Evolutionary conservation across 2,329 filamentous ascomycete genomes (phyloP), one percentile per base, ranked within the genome.

Genomic region (Orbilia javanica): DNA sequence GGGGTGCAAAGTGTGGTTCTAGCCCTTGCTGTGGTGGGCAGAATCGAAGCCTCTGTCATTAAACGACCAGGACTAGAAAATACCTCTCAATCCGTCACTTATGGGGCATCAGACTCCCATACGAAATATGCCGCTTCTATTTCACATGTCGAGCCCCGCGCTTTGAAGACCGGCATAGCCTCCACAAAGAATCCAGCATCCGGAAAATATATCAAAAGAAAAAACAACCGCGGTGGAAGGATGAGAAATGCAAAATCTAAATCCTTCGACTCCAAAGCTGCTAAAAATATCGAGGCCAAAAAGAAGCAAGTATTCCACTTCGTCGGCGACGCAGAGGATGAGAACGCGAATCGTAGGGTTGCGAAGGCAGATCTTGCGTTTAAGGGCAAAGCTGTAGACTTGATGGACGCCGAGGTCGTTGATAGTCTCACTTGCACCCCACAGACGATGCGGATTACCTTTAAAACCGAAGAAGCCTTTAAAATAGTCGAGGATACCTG

Each of bases 221-320:
- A 55, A 11, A 55, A 55, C 18, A 55, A 53, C 46, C 62, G 42
- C 11, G 64, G 29, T 18, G 64, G 64, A 2, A 4, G 46, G 1
- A 67, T 67, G 64, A 53, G 64, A 27, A 67, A 20, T 22, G 64
- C 46, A n/a, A 67, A 55, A 36, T 53, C 64, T 31, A 67, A 67
- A 55, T 29, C 27, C 0, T 67, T 67, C 48, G 31, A 55, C 39
- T 48, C 46, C 11, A 67, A 67, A 15, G 46, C 46, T 4, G 64
- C 64, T n/a, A 67, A 53, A 27, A 67, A 67, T 18, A 42, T 55
- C 20, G 46, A 53, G n/a, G 46, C 64, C 4, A 67, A 44, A 25
- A 67, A 67, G 34, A 53, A 67, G 46, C 46, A 55, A 25, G 34
- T 44, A 20, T 67, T 67, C 34, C 64, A 67, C 20, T 67, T 67